Evolutionary conservation across 139 green algal genomes (phyloP).

Genomic region (Chlamydomonas incerta): DNA sequence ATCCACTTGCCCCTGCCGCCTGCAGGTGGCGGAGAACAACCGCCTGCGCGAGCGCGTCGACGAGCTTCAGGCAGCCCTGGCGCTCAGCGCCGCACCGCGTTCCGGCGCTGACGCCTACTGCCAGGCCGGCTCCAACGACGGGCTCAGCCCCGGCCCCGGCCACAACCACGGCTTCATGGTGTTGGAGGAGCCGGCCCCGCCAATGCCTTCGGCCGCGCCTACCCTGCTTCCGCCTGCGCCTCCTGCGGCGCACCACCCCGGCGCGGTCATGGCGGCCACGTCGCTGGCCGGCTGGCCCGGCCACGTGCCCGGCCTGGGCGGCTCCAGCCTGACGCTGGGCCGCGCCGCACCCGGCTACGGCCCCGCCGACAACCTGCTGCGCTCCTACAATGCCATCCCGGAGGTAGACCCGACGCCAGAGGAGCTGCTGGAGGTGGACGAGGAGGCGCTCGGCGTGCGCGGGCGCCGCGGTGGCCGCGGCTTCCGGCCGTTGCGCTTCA

Average conservation of each 20-base stretch:
- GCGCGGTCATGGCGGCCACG: too few relatives aligned
- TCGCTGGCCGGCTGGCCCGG: background rate
- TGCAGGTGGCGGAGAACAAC: slow-evolving; percentile 3
- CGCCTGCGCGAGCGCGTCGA: slow-evolving; percentile 7
- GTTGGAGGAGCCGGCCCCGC: too few relatives aligned
- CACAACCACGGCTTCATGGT: too few relatives aligned
- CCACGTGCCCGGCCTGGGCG: too few relatives aligned
- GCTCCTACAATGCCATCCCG: background rate
- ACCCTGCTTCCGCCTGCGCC: too few relatives aligned
- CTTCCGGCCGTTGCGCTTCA: background rate
- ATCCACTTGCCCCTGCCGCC: too few relatives aligned
- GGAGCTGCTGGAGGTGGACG: background rate
- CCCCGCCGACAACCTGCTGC: background rate
- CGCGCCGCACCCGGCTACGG: background rate
- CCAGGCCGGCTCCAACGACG: too few relatives aligned
- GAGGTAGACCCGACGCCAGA: background rate
- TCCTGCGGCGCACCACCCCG: too few relatives aligned
- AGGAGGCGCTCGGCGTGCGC: background rate
- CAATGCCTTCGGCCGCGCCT: too few relatives aligned
- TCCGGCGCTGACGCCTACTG: background rate
- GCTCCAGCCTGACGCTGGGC: too few relatives aligned
- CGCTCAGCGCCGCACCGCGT: background rate
- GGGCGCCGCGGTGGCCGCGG: too few relatives aligned
- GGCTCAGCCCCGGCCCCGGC: too few relatives aligned
- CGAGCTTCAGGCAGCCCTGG: background rate